A percentile compares a stretch with the other conserved stretches of the same genome.
phyloP scores from a whole-genome alignment of 2,329 filamentous ascomycete species.

The Teratosphaeria viscida region DNA sequence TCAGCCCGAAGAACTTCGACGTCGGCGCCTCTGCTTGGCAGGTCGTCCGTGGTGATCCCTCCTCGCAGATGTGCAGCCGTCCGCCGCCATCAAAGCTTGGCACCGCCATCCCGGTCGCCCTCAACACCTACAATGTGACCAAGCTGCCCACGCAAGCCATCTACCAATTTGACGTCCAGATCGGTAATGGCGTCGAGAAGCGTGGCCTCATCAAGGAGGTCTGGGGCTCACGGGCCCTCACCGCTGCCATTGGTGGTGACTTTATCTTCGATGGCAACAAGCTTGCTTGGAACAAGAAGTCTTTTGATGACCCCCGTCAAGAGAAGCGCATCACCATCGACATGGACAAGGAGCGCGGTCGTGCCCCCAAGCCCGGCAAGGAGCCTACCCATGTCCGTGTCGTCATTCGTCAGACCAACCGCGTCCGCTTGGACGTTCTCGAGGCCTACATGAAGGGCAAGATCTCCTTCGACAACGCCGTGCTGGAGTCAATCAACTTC shows the following conservation, averaged over 20 bases:
- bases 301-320: conserved; percentile 10
- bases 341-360: conserved; percentile 55
- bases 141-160: conserved; percentile 52
- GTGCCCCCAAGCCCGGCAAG: conserved; percentile 24
- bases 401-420: conserved; percentile 53
- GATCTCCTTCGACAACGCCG: conserved; percentile 51
- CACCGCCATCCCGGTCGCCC: conserved; percentile 28
- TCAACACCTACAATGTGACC: conserved; percentile 68
- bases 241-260: conserved; percentile 42
- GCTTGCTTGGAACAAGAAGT: conserved; percentile 62
- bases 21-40: conserved; percentile 18
- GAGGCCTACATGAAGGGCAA: conserved; percentile 54
- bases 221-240: conserved; percentile 57
- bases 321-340: conserved; percentile 49
- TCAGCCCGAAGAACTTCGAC: conserved; percentile 18
- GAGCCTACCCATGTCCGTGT: conserved; percentile 46
- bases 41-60: conserved; percentile 15
- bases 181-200: conserved; percentile 55
- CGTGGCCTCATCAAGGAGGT: conserved; percentile 61
- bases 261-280: conserved; percentile 78
- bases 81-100: conserved; percentile 33
- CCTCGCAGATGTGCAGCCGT: conserved; percentile 10
- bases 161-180: conserved; percentile 68
- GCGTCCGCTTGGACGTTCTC: conserved; percentile 57
- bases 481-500: conserved; percentile 78